Conservation (phyloP, 805 yeast genomes). For the Geotrichum ghanense region DNA sequence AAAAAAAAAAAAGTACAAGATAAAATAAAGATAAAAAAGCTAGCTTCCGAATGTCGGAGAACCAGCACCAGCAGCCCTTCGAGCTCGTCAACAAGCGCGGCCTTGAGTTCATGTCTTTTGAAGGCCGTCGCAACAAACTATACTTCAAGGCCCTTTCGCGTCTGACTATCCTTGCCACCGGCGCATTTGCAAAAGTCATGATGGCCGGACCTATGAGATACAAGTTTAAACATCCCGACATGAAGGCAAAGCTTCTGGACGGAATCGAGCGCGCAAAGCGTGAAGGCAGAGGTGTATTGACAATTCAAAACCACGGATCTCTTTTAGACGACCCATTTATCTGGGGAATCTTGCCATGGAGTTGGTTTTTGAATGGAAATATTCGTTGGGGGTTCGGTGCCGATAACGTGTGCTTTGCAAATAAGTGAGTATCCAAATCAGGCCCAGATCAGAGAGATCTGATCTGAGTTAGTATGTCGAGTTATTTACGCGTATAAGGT, state of each 20-base stretch:
- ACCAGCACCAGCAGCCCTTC: not conserved
- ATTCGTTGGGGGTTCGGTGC: conserved; percentile 96
- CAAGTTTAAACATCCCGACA: not conserved
- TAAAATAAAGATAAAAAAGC: too few relatives aligned
- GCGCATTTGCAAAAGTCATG: not conserved
- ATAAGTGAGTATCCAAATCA: conserved; percentile 29
- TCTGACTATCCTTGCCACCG: not conserved
- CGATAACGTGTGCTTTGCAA: conserved; percentile 66
- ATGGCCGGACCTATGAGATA: not conserved
- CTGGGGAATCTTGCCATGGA: conserved; percentile 78
- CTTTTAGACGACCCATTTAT: conserved; percentile 75
- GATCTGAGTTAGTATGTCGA: not conserved
- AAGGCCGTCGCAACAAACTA: not conserved
- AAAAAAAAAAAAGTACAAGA: too few relatives aligned
- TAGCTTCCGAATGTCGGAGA: too few relatives aligned
- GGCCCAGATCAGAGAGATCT: conserved; percentile 10
- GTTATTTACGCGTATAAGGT: not conserved
- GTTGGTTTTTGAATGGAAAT: conserved; percentile 47
- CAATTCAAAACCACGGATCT: conserved; percentile 78
- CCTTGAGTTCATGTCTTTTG: not conserved
- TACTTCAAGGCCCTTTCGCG: not conserved
- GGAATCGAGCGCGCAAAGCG: not conserved
- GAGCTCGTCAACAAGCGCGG: not conserved
- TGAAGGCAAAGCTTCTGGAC: not conserved
- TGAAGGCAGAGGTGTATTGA: conserved; percentile 61